Evolutionary conservation across 2,329 filamentous ascomycete genomes (phyloP), one percentile per base, ranked within the genome.

Genomic region (Trichoderma sp.): DNA sequence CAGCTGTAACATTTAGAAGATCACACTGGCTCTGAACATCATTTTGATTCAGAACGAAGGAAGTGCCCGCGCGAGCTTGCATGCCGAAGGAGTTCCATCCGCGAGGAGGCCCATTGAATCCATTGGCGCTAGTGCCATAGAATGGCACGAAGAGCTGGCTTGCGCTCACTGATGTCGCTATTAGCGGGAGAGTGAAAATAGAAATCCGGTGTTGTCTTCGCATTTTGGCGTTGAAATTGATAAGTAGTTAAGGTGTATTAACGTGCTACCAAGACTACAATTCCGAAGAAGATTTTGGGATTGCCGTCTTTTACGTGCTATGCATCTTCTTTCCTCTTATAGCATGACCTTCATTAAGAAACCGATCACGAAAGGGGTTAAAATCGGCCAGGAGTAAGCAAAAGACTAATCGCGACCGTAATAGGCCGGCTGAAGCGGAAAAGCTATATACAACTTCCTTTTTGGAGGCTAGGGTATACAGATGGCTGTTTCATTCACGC

Each of bases 61-160:
- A 31, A 0, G 27, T 43, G 33, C 62, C 62, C 21, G 21, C 62
- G 11, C 49, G 62, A n/a, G 62, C 24, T 43, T 65, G 62, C 52
- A 65, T 55, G 24, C 62, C 62, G n/a, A 29, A 65, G 16, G 62
- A 40, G 35, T 65, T 65, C 62, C 62, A 65, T 56, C 62, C 62
- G 5, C 62, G 49, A 6, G 62, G 62, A 43, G 62, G 62, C 4
- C 24, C 24, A 37, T 55, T 56, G 8, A 65, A 65, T 24, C 62
- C 62, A 31, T 65, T 65, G 35, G 62, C 62, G 40, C 62, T 65
- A 1, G 49, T 65, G 24, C 62, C 62, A 16, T 65, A 65, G 19
- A 65, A 65, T 31, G 62, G 62, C n/a, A 65, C 27, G n/a, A 56
- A 65, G 24, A 65, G 62, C n/a, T 37, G 62, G 52, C 52, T 56